A percentile compares a stretch with the other conserved stretches of the same genome.
Evolutionary conservation across 495 filamentous ascomycete genomes (phyloP).

Genomic region (Xylaria nigripes): DNA sequence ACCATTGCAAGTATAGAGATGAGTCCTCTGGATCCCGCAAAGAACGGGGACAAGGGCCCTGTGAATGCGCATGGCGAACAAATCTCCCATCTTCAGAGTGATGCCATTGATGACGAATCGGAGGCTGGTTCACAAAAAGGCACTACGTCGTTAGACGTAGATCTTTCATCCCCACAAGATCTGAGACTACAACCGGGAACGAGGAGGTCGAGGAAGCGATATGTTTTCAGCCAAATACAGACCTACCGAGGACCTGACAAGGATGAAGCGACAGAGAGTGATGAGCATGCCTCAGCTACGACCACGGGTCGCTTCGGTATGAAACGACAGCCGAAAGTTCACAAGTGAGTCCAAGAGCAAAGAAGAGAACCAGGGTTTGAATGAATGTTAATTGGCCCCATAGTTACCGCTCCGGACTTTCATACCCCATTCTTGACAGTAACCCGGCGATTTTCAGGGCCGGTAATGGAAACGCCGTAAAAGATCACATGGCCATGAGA

Average conservation of each 20-base stretch:
- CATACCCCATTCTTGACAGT: slow-evolving; percentile 73
- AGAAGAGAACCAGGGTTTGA: background rate
- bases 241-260: slow-evolving; percentile 29
- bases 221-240: slow-evolving; percentile 58
- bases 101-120: slow-evolving; percentile 13
- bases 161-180: slow-evolving; percentile 45
- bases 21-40: slow-evolving; percentile 25
- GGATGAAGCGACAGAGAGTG: slow-evolving; percentile 20
- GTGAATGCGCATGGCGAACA: slow-evolving; percentile 14
- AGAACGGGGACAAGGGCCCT: slow-evolving; percentile 17
- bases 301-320: slow-evolving; percentile 24
- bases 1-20: slow-evolving; percentile 68
- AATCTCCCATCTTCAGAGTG: slow-evolving; percentile 9
- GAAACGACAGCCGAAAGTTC: slow-evolving; percentile 43
- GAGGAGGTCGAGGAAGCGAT: slow-evolving; percentile 31
- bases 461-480: slow-evolving; percentile 28
- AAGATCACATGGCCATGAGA: slow-evolving; percentile 45
- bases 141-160: slow-evolving; percentile 44
- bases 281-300: slow-evolving; percentile 19
- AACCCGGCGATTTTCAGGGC: slow-evolving; percentile 62
- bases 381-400: background rate
- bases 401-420: slow-evolving; percentile 45
- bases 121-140: slow-evolving; percentile 26
- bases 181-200: slow-evolving; percentile 14
- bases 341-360: slow-evolving; percentile 44